A percentile compares a stretch with the other conserved stretches of the same genome.
Evolutionary conservation across 2,329 filamentous ascomycete species (phyloP).

Genomic region (Sporothrix sp.): DNA sequence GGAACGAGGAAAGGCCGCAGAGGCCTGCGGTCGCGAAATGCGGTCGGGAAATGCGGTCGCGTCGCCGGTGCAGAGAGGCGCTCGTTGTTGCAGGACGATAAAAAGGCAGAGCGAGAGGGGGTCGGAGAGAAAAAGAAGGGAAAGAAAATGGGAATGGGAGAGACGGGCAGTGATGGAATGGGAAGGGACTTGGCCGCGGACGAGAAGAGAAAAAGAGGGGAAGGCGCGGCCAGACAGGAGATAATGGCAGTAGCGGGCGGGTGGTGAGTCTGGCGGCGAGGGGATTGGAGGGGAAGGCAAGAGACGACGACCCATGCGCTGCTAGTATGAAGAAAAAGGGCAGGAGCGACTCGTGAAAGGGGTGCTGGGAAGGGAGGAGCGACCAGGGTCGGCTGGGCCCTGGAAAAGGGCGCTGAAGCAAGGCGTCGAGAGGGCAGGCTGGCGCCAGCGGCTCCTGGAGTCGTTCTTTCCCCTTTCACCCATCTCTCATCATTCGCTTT

Average conservation of each 20-base stretch:
- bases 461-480: neutral
- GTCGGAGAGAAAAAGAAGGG: neutral
- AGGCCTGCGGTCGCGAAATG: no score
- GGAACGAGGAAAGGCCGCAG: no score
- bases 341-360: slow-evolving; percentile 3
- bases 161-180: neutral
- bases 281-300: slow-evolving; percentile 3
- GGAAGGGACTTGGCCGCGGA: slow-evolving; percentile 3
- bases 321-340: neutral
- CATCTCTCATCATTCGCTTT: no score
- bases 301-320: no score
- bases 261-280: slow-evolving; percentile 10
- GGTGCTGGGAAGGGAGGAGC: neutral
- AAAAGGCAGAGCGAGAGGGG: no score
- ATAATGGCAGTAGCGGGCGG: neutral
- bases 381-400: neutral
- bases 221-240: neutral
- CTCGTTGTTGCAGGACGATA: no score
- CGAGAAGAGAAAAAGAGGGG: slow-evolving; percentile 3
- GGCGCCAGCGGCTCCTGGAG: neutral
- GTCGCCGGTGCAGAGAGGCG: no score
- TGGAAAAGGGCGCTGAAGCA: neutral
- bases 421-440: neutral
- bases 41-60: no score
- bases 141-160: neutral